Conservation (phyloP, 1,284 basidiomycete genomes). For the Leccinum pachyderme region DNA sequence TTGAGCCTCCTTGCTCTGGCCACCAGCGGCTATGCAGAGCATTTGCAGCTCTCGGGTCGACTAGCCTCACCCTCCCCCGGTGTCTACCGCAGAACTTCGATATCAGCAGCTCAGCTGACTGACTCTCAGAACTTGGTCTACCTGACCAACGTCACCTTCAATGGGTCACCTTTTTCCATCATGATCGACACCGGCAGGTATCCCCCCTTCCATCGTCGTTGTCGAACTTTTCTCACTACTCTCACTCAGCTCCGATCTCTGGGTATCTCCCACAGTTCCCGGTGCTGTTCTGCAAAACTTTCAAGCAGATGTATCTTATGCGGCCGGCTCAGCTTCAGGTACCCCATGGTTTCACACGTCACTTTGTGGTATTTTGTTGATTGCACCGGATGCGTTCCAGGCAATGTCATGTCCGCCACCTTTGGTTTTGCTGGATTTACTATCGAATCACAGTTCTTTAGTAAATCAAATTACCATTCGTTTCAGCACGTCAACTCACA, state of each 20-base stretch:
- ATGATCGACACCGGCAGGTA: conserved; percentile 72
- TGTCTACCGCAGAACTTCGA: conserved; percentile 15
- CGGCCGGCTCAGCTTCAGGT: conserved; percentile 25
- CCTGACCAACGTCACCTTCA: conserved; percentile 51
- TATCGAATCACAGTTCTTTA: conserved; percentile 59
- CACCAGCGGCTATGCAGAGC: conserved; percentile 10
- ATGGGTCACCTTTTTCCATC: conserved; percentile 45
- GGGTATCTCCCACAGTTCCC: conserved; percentile 22
- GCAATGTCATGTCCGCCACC: conserved; percentile 51
- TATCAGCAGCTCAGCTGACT: conserved; percentile 17
- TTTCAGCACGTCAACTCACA: not conserved
- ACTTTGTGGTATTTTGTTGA: not conserved
- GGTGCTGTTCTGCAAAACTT: conserved; percentile 16
- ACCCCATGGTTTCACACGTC: not conserved
- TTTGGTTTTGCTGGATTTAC: conserved; percentile 54
- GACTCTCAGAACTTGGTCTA: conserved; percentile 49
- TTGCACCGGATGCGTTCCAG: conserved; percentile 20
- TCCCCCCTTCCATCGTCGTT: conserved; percentile 5
- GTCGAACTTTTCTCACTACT: not conserved
- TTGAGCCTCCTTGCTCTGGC: conserved; percentile 12
- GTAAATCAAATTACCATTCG: conserved; percentile 38
- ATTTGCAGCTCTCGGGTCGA: conserved; percentile 19
- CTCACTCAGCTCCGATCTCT: conserved; percentile 28
- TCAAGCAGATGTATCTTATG: conserved; percentile 9
- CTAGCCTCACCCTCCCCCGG: not conserved